phyloP scores from a whole-genome alignment of 768 basidiomycete genomes.

The Tulasnella sp. region DNA sequence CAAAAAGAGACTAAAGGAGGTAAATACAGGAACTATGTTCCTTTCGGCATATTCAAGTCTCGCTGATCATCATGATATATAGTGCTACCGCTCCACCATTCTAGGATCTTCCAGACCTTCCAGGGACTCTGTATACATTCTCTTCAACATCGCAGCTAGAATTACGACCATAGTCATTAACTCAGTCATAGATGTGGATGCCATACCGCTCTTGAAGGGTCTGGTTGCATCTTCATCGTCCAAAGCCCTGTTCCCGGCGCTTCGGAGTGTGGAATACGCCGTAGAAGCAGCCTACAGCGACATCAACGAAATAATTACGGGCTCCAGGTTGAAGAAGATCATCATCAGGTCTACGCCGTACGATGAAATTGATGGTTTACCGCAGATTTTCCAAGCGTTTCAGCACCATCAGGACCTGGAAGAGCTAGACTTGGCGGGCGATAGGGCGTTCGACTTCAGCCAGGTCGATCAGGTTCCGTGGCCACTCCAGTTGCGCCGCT shows the following conservation, averaged over 20 bases:
- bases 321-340: background rate
- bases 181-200: background rate
- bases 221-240: background rate
- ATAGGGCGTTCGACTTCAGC: too few relatives aligned
- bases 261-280: background rate
- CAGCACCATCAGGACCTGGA: background rate
- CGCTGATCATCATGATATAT: too few relatives aligned
- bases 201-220: background rate
- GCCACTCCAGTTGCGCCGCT: background rate
- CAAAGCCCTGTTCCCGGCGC: background rate
- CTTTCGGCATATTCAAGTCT: background rate
- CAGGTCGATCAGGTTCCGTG: background rate
- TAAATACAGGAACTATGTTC: background rate
- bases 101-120: too few relatives aligned
- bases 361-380: too few relatives aligned
- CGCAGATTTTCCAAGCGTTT: background rate
- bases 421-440: background rate
- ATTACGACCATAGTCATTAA: background rate
- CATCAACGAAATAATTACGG: background rate
- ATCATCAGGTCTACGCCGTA: background rate
- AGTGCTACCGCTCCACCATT: too few relatives aligned
- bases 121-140: too few relatives aligned
- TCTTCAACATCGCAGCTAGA: background rate
- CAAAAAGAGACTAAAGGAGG: background rate
- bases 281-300: background rate